Base-by-base conservation (phyloP, 2,329 filamentous ascomycete genomes). In the Hypoxylon sp. region DNA sequence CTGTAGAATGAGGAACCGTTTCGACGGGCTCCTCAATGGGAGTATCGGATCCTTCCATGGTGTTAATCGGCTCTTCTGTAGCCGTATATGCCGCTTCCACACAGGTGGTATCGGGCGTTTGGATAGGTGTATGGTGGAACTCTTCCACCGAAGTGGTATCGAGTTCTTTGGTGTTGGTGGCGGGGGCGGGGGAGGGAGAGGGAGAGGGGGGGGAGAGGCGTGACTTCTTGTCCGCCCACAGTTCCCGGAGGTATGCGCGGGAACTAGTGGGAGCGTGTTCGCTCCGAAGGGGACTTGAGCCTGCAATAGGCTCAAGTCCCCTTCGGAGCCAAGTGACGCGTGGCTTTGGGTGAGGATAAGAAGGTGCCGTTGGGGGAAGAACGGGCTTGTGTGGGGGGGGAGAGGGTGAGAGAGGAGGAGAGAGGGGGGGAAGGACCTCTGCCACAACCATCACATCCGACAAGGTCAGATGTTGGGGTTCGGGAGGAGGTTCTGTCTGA, bases 401-500 rank as follows among this genome's bases (percentile, higher is more conserved):
- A 51, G 47, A 29, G 8, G 6, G 51, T 13, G 26, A 11, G 26
- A 26, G 26, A 26, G 26, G 5, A 6, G 11, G 51, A 24, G 26
- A 13, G 10, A 11, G 13, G n/a, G 10, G 33, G 10, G 17, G 13
- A n/a, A 14, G 33, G n/a, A 26, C 22, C 3, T 31, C 48, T 3
- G 24, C 29, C n/a, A 44, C 11, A 17, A 48, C 48, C 39, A 22
- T 53, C 13, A 51, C 22, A 9, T 39, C 39, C 4, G 17, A 46
- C 44, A n/a, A 48, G 42, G 39, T 22, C 8, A 44, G 39, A 22
- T 22, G 39, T 22, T 44, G 39, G 22, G 17, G 13, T 5, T 37
- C 13, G 4, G 44, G 6, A 2, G 33, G 10, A 24, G 33, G n/a
- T n/a, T 50, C 64, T 11, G 24, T 58, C 39, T 67, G 64, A 6